Evolutionary conservation across 2,329 filamentous ascomycete species (phyloP).

Genomic region (Chaetoscypha palmicola): DNA sequence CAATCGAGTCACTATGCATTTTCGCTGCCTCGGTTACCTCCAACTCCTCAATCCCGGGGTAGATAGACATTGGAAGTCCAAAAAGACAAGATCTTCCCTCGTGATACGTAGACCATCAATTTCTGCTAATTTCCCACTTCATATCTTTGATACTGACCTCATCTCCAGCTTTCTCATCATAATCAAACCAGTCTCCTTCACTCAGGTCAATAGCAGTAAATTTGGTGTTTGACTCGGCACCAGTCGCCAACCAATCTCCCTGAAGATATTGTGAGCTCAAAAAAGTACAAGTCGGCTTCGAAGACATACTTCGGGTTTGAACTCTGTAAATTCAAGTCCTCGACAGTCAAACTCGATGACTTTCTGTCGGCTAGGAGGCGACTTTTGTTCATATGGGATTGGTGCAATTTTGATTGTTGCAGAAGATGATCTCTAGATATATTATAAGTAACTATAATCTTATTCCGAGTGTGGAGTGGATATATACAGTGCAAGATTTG

Average conservation of each 20-base stretch:
- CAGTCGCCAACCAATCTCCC: constrained; percentile 87
- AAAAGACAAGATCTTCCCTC: background rate
- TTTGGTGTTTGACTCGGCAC: constrained; percentile 70
- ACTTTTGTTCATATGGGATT: constrained; percentile 60
- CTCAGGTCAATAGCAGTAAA: constrained; percentile 75
- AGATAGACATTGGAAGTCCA: too few relatives aligned
- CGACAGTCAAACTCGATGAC: constrained; percentile 90
- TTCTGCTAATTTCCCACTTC: constrained; percentile 65
- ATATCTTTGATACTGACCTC: constrained; percentile 90
- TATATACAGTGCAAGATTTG: constrained; percentile 84
- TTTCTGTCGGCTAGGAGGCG: constrained; percentile 68
- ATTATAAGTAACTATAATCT: background rate
- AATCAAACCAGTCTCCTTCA: constrained; percentile 97
- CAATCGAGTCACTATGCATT: too few relatives aligned
- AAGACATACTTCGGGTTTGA: constrained; percentile 75
- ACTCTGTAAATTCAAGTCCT: constrained; percentile 85
- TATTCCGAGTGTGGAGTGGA: background rate
- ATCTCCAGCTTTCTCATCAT: constrained; percentile 86
- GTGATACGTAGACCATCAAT: constrained; percentile 12
- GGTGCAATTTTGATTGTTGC: constrained; percentile 75
- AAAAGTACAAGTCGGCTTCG: too few relatives aligned
- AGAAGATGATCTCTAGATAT: constrained; percentile 66
- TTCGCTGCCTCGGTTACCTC: too few relatives aligned
- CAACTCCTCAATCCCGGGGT: too few relatives aligned
- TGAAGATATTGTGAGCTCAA: constrained; percentile 32